A percentile compares a stretch with the other conserved stretches of the same genome.
These are phyloP conservation scores for Clonostachys rhizophaga DNA, from an alignment of 2,329 filamentous ascomycete species.

Conservation along the genomic window DNA sequence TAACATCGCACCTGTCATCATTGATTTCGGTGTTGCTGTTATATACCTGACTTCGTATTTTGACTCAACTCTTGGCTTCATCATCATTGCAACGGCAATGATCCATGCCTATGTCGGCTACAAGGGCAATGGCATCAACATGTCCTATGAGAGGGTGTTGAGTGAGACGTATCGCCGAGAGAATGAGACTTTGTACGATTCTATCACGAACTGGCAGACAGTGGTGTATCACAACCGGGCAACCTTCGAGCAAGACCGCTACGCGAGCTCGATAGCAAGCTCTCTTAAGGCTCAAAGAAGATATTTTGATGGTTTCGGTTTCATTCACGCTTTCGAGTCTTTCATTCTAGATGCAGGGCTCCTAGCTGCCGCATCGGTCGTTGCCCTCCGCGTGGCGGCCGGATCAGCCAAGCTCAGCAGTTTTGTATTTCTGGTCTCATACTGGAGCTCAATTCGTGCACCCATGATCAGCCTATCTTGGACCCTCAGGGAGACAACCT, in stretches of 20 bases:
- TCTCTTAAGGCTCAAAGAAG: slow-evolving; percentile 3
- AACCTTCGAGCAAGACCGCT: slow-evolving; percentile 13
- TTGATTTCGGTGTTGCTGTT: slow-evolving; percentile 39
- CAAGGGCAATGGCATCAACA: slow-evolving; percentile 7
- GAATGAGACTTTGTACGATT: slow-evolving; percentile 10
- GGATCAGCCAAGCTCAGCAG: slow-evolving; percentile 33
- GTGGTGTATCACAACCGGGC: slow-evolving; percentile 32
- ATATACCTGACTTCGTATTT: slow-evolving; percentile 56
- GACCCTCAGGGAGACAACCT: slow-evolving; percentile 14
- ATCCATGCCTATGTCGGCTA: slow-evolving; percentile 8
- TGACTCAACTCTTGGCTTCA: slow-evolving; percentile 10
- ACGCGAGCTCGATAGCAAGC: slow-evolving; percentile 5
- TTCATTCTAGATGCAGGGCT: slow-evolving; percentile 10
- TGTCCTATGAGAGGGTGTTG: slow-evolving; percentile 4
- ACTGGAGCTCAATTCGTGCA: slow-evolving; percentile 48
- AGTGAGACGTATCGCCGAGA: slow-evolving; percentile 7
- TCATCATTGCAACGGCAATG: slow-evolving; percentile 10
- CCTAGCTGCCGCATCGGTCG: not conserved
- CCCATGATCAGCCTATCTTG: slow-evolving; percentile 25
- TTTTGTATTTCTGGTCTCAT: slow-evolving; percentile 61
- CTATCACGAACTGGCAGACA: slow-evolving; percentile 41
- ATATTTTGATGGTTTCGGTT: slow-evolving; percentile 5
- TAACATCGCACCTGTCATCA: slow-evolving; percentile 6
- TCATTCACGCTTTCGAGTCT: slow-evolving; percentile 4
- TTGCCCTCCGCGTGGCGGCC: slow-evolving; percentile 3